Evolutionary conservation across 2,329 filamentous ascomycete genomes (phyloP), one percentile per base, ranked within the genome.

Genomic region (Ceratocystis smalleyi): DNA sequence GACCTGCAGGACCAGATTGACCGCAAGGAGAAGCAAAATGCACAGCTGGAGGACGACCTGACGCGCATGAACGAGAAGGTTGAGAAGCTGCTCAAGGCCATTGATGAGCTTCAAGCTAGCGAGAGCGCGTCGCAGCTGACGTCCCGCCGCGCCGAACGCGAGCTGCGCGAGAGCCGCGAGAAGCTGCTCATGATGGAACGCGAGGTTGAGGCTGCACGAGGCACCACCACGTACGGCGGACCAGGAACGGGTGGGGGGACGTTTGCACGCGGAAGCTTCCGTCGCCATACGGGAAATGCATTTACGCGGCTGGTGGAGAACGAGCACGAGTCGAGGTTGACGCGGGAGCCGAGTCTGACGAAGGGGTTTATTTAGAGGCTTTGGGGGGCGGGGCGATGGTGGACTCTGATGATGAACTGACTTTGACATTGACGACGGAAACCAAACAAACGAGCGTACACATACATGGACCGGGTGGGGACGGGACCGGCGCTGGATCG

Each of bases 1-100:
- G 94, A 97, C 74, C 82, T 97, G 27, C 89, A 96, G 74, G 81
- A 84, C 27, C 92, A 97, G 74, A 88, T 99, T 69, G 91, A 96
- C 59, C 89, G 94, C 69, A 89, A 91, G 70, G 92, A 97, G 69
- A 96, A 95, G 76, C 84, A 89, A 70, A 90, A 91, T 70, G 72
- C 79, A 4, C 86, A 94, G 71, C 79, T 96, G 19, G 81, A 85
- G 64, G 92, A 96, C 63, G 94, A 97, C 70, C 82, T 96, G 65
- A 79, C 80, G 69, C 88, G 92, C 68, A 85, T 90, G 71, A 88
- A 92, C 67, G 92, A 97, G 75, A 95, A 94, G 78, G 83, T 91
- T 67, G 89, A 94, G 68, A 90, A 91, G 72, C 84, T 97, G 4
- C 85, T 99, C 61, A 81, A 85, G 71, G 90, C 89, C 1, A 96